Base-by-base conservation (phyloP, 345 rosid genomes). In the Eucalyptus victrix region DNA sequence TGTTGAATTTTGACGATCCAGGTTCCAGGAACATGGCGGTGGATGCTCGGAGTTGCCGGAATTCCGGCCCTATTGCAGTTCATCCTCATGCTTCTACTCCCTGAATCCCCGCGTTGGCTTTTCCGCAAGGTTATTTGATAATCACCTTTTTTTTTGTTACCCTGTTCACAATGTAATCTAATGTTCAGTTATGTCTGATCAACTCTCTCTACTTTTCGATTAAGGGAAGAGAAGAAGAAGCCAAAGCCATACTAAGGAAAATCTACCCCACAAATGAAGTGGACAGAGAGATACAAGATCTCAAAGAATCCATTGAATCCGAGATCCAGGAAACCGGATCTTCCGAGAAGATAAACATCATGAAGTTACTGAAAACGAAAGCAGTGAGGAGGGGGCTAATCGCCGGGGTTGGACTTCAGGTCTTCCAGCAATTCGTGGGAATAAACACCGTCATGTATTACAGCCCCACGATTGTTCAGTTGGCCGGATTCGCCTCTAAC, bases 31-130 rank as follows among this genome's bases (percentile, higher is more conserved):
- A 94, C 99, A 3, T 97, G 99, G 99, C 93, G 99, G 53, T 97
- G 99, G 99, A 97, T 97, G 99, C 99, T 96, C 19, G 99, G 99
- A 37, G 90, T 97, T 83, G 99, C 99, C 6, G 97, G 95, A 17
- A 2, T 96, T 89, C 99, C 99, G 34, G 99, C 99, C 87, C 89
- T 97, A 50, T 32, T 96, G 85, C 99, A 97, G 93, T 96, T 97
- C 91, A 5, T 92, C 44, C 88, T 97, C 49, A 96, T 97, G 99
- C 72, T 95, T 65, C 53, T 92, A 26, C 99, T 97, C 81, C 99
- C 99, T 0, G 98, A 97, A 90, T 96, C 99, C 4, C 99, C 99
- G 2, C 97, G 99, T 69, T 96, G 98, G 99, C 92, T 97, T 62
- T 97, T 89, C 89, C 96, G 98, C 88, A 95, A 96, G 96, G 99